These are phyloP conservation scores for Botrytis porri DNA, from an alignment of 2,329 filamentous ascomycete species.

Conservation along the genomic window DNA sequence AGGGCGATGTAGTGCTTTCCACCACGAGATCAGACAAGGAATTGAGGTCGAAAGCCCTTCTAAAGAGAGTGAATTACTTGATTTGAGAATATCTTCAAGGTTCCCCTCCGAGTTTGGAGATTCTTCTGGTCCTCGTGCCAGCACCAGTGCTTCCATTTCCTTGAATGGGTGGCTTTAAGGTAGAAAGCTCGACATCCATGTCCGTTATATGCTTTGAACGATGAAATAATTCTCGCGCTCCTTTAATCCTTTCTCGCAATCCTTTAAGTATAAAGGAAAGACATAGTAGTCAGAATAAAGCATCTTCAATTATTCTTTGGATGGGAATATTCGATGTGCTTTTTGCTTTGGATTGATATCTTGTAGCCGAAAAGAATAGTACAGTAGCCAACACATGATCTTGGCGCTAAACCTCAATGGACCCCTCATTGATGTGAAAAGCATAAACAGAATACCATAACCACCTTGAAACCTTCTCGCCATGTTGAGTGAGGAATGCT, in stretches of 20 bases:
- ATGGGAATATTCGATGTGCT: not conserved
- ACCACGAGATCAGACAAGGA: not conserved
- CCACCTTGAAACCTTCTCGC: not conserved
- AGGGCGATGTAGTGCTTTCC: not conserved
- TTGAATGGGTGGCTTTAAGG: not conserved
- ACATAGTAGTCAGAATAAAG: constrained; percentile 1
- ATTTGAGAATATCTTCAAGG: not conserved
- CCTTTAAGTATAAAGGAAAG: not conserved
- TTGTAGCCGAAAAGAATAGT: not conserved
- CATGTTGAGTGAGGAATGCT: not conserved
- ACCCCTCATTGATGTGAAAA: constrained; percentile 3
- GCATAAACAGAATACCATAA: not conserved
- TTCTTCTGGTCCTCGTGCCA: not conserved
- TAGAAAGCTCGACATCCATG: not conserved
- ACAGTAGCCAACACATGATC: not conserved
- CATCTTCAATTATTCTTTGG: not conserved
- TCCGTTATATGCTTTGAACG: not conserved
- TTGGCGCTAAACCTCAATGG: not conserved
- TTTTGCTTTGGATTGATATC: not conserved
- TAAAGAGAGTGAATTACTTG: too few species aligned
- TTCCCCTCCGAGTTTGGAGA: not conserved
- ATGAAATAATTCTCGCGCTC: not conserved
- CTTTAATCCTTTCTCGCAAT: not conserved
- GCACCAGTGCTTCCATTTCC: not conserved
- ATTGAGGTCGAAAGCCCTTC: not conserved